Evolutionary conservation across 805 yeast genomes (phyloP), one percentile per base, ranked within the genome.

Genomic region (Ogataea degrootiae): DNA sequence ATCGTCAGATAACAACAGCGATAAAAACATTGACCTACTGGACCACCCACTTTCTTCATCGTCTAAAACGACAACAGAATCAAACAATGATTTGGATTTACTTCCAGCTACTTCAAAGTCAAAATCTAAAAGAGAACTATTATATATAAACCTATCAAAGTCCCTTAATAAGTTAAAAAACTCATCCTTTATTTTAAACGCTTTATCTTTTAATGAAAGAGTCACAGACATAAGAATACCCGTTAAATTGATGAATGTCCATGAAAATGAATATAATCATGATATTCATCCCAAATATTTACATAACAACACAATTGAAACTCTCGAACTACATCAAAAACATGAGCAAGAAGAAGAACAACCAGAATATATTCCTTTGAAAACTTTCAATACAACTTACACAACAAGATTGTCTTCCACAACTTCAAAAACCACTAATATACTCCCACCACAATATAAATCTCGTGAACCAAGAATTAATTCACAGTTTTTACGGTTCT

Each of bases 401-500:
- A 21, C 46, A 50, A 35, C 34, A 47, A 19, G 37, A 41, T 19
- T 34, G 17, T n/a, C 39, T n/a, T 8, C 36, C 29, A 34, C 9
- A 39, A 16, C 21, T 14, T 15, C 26, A 37, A 35, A 33, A 11
- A 41, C 40, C 26, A 45, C 22, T 36, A n/a, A 7, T 19, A 3
- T 40, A 11, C 17, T 33, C 16, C 26, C 42, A 11, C 17, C 5
- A 6, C 34, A 16, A 15, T 6, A 37, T 5, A 53, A 53, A 37
- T 31, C 55, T 22, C 65, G 83, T 48, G 83, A 78, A 48, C 71
- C 74, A 34, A 67, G 84, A 46, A 68, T 79, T 39, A 80, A 80
- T 56, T 63, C 79, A 7, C 62, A 64, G 33, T 79, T 79, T 48
- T 59, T 80, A 22, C 62, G 75, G 45, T 62, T 76, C 35, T 79